Evolutionary conservation across 768 basidiomycete genomes (phyloP), one percentile per base, ranked within the genome.

Genomic region (Auricularia cornea): DNA sequence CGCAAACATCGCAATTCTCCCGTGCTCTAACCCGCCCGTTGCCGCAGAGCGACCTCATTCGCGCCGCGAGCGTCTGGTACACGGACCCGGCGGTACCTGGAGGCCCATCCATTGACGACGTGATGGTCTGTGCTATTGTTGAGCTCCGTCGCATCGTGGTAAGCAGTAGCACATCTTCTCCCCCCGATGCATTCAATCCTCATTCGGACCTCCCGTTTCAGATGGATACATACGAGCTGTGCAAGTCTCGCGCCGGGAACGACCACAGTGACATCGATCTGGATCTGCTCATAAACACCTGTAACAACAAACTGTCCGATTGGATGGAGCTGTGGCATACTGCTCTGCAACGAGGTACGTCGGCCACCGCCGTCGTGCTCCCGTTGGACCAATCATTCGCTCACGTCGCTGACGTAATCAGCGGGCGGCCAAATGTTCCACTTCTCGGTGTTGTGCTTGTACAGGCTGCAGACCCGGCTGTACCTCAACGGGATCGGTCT

Each of bases 401-500:
- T 67, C 33, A 70, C 28, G n/a, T n/a, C n/a, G n/a, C n/a, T n/a
- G 31, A 31, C 63, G 62, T 60, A 23, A 56, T 40, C 70, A 88
- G 89, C 89, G 44, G 81, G 81, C 29, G 90, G 90, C 59, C 84
- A 86, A 74, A 78, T 79, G 4, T 93, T 93, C 72, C 91, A 93
- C 72, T 81, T 83, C 62, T 85, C 86, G 10, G 84, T 92, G 73
- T 79, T 93, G 26, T 84, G 74, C 68, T 83, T 89, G 69, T 93
- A 92, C 79, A 82, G 88, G 59, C 78, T 90, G 33, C 83, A 93
- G 71, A 88, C 90, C 60, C 80, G 87, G 65, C 79, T 94, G 59
- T 93, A 92, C 76, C 74, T 93, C 71, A 93, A 93, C 72, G 90
- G 88, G 66, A 89, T 92, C 72, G 91, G 89, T 30, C 84, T 92